These are phyloP conservation scores for Tillandsia fasciculata DNA, from an alignment of 176 grass and related monocot genomes.

Conservation along the genomic window DNA sequence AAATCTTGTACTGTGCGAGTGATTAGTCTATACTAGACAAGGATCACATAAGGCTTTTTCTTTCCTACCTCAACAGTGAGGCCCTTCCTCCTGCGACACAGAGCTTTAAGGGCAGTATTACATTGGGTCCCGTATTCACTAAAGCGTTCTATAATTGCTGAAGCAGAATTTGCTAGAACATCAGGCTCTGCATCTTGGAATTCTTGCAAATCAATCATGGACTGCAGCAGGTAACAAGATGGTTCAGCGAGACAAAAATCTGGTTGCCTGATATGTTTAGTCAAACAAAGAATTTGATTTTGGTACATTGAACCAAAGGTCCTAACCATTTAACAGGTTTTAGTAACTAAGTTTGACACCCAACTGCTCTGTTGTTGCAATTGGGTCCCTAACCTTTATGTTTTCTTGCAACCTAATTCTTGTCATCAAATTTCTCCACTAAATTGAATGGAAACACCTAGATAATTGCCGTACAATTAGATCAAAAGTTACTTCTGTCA, in stretches of 20 bases:
- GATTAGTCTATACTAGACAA: not conserved
- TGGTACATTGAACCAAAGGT: no score
- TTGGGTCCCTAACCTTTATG: no score
- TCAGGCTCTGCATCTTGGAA: slow-evolving; percentile 92
- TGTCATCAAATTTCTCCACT: no score
- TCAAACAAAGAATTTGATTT: no score
- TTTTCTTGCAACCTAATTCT: no score
- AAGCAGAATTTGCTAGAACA: slow-evolving; percentile 67
- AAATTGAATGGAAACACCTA: no score
- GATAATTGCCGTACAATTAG: no score
- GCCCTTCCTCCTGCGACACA: slow-evolving; percentile 82
- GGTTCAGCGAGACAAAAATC: no score
- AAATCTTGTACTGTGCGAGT: not conserved
- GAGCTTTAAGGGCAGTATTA: slow-evolving; percentile 46
- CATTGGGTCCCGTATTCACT: slow-evolving; percentile 42
- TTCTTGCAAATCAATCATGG: slow-evolving; percentile 62
- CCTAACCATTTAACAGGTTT: not conserved
- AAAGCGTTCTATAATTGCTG: slow-evolving; percentile 58
- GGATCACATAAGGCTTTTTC: no score
- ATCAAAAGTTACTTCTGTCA: no score
- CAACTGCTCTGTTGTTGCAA: not conserved
- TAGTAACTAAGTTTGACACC: not conserved
- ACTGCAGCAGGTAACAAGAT: slow-evolving; percentile 36
- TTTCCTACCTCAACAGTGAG: slow-evolving; percentile 50
- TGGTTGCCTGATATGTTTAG: no score